These are phyloP conservation scores for Colletotrichum lindemuthianum DNA, from an alignment of 2,329 filamentous ascomycete species.

Conservation along the genomic window DNA sequence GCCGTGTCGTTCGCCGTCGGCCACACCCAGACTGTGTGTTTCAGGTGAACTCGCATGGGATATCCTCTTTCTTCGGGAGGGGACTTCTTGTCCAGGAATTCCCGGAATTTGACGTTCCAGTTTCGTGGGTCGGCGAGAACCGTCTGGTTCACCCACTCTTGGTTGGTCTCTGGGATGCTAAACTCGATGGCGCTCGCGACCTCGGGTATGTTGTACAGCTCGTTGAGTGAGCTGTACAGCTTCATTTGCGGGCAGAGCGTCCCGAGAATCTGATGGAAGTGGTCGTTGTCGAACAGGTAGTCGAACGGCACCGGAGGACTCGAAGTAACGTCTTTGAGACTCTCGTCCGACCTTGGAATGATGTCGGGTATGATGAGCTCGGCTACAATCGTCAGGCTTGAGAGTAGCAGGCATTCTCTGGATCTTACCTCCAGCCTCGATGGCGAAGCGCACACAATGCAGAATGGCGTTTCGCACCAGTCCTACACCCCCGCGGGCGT, in stretches of 20 bases:
- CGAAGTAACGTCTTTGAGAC: conserved; percentile 39
- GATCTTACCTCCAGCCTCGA: conserved; percentile 56
- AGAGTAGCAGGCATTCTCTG: conserved; percentile 32
- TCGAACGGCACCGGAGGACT: conserved; percentile 41
- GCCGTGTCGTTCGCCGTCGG: conserved; percentile 44
- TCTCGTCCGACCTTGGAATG: conserved; percentile 43
- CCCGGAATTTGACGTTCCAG: conserved; percentile 40
- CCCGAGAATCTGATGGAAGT: conserved; percentile 44
- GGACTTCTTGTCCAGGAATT: conserved; percentile 40
- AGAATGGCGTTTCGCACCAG: conserved; percentile 56
- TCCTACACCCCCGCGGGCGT: conserved; percentile 54
- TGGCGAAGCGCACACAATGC: conserved; percentile 56
- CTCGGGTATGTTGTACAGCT: conserved; percentile 46
- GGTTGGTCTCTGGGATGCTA: conserved; percentile 38
- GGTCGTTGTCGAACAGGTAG: conserved; percentile 48
- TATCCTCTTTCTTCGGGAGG: conserved; percentile 42
- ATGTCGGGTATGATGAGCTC: conserved; percentile 51
- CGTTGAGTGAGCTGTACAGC: conserved; percentile 47
- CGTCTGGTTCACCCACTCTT: conserved; percentile 38
- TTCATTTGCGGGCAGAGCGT: conserved; percentile 49
- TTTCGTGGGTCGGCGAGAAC: conserved; percentile 40
- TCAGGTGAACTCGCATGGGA: conserved; percentile 47
- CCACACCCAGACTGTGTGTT: conserved; percentile 43
- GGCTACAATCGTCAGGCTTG: conserved; percentile 40
- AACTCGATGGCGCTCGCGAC: conserved; percentile 41